Evolutionary conservation across 2,329 filamentous ascomycete species (phyloP).

Genomic region (Anthostomella pinea): DNA sequence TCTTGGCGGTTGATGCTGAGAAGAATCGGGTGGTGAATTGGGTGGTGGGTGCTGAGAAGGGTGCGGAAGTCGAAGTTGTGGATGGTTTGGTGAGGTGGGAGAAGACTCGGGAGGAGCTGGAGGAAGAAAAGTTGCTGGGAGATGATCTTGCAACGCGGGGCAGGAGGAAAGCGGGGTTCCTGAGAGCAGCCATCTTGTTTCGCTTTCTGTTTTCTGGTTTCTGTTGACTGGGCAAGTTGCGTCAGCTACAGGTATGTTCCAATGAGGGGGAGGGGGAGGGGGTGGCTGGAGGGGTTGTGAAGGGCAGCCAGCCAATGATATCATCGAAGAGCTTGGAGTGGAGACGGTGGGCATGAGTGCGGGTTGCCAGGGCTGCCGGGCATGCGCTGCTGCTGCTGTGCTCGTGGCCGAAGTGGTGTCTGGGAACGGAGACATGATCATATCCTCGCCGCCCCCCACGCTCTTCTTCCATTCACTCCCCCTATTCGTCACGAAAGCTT

Average conservation of each 20-base stretch:
- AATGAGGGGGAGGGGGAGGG: constrained; percentile 19
- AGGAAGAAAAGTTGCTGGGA: constrained; percentile 18
- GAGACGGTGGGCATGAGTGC: constrained; percentile 10
- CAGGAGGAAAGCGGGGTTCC: constrained; percentile 8
- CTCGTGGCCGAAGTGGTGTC: too few relatives aligned
- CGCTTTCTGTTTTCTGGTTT: neutral
- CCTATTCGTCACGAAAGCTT: too few relatives aligned
- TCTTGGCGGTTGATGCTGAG: constrained; percentile 65
- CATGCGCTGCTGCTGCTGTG: too few relatives aligned
- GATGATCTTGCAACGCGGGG: constrained; percentile 24
- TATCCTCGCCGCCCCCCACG: too few relatives aligned
- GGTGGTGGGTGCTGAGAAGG: constrained; percentile 2
- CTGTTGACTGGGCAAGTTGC: too few relatives aligned
- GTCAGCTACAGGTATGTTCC: too few relatives aligned
- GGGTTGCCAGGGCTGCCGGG: too few relatives aligned
- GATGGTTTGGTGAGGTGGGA: constrained; percentile 35
- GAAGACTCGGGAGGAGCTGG: constrained; percentile 35
- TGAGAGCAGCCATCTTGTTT: neutral
- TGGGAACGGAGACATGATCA: too few relatives aligned
- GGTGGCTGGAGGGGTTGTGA: constrained; percentile 18
- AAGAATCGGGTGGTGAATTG: constrained; percentile 41
- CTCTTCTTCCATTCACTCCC: too few relatives aligned
- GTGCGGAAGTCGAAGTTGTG: constrained; percentile 35
- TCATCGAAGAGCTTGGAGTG: constrained; percentile 17
- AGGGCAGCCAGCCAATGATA: constrained; percentile 21